Evolutionary conservation across 805 yeast genomes (phyloP).

Genomic region (Candida palmyrensis): DNA sequence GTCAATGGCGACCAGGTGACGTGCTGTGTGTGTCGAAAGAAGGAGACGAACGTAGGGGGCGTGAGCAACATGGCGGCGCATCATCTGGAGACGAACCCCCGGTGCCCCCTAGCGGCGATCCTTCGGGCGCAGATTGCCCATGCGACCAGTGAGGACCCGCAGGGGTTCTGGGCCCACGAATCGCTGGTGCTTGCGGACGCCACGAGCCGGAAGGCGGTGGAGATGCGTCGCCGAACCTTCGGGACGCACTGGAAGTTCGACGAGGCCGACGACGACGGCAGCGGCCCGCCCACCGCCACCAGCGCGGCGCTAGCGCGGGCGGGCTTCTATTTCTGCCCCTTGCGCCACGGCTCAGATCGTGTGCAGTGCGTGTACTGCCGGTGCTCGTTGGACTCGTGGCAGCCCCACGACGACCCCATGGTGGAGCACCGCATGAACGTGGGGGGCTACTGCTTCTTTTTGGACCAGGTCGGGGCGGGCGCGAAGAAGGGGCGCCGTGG

Average conservation of each 20-base stretch:
- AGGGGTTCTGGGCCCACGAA: slow-evolving; percentile 2
- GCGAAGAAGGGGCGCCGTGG: no score
- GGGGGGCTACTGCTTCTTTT: slow-evolving; percentile 21
- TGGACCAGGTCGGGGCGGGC: slow-evolving; percentile 14
- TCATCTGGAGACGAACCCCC: slow-evolving; percentile 15
- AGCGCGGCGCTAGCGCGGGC: slow-evolving; percentile 42
- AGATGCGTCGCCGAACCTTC: slow-evolving; percentile 36
- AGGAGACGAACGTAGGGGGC: slow-evolving; percentile 18
- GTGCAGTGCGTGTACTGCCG: slow-evolving; percentile 27
- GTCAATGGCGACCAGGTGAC: slow-evolving; percentile 45
- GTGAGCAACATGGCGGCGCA: slow-evolving; percentile 12
- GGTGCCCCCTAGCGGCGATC: slow-evolving; percentile 14
- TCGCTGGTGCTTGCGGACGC: slow-evolving; percentile 29
- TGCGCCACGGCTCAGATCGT: slow-evolving; percentile 24
- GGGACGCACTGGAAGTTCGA: slow-evolving; percentile 41
- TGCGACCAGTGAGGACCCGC: slow-evolving; percentile 3
- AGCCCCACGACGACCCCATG: slow-evolving; percentile 54
- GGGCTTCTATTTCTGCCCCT: slow-evolving; percentile 37
- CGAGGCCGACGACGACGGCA: slow-evolving; percentile 11
- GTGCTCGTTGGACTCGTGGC: slow-evolving; percentile 46
- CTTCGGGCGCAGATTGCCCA: slow-evolving; percentile 9
- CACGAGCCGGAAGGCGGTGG: slow-evolving; percentile 17
- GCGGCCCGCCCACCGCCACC: slow-evolving; percentile 19
- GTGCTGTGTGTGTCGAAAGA: slow-evolving; percentile 52
- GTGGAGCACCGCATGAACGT: slow-evolving; percentile 43